Base-by-base conservation (phyloP, 768 basidiomycete genomes). In the Ramaria rubella region DNA sequence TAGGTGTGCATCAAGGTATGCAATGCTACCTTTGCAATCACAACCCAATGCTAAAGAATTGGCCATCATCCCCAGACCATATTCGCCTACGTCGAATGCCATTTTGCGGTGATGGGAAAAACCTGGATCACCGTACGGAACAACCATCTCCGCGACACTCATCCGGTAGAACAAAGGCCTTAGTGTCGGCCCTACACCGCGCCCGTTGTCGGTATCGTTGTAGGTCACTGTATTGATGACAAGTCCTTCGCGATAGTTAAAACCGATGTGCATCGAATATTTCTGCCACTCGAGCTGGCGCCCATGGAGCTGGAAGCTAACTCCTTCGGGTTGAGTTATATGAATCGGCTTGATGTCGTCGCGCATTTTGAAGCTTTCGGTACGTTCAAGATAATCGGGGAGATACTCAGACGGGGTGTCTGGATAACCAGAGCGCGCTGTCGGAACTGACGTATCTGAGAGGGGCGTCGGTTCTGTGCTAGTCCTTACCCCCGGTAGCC, bases 251-350 rank as follows among this genome's bases (percentile, higher is more conserved):
- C 91, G 78, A 55, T 85, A 85, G 56, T 74, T 79, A 69, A 88
- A 90, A 83, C 90, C 81, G 45, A 94, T 74, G 64, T 95, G 93
- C 85, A 95, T 88, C 69, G 86, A 90, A 94, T 94, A 96, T 61
- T 94, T 93, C 69, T 96, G 94, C 94, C 94, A 96, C 66, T 89
- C 86, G 15, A 94, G 67, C 15, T 81, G 80, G 63, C 91, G 70
- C 0, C 89, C 91, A 42, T 82, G 76, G 69, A 95, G 77, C 71
- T 78, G 87, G 77, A 96, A 97, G 59, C 86, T 87, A 23, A 95
- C 92, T 30, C 94, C 93, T 54, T 94, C 87, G 1, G 93, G 92
- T 66, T 96, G 93, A 1, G 85, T 68, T 64, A 95, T 72, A 62
- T 92, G 87, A 49, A 94, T 70, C 8, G 94, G 91, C 67, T 90